Base-by-base conservation (phyloP, 306 rosid genomes). In the Castanospermum australe region DNA sequence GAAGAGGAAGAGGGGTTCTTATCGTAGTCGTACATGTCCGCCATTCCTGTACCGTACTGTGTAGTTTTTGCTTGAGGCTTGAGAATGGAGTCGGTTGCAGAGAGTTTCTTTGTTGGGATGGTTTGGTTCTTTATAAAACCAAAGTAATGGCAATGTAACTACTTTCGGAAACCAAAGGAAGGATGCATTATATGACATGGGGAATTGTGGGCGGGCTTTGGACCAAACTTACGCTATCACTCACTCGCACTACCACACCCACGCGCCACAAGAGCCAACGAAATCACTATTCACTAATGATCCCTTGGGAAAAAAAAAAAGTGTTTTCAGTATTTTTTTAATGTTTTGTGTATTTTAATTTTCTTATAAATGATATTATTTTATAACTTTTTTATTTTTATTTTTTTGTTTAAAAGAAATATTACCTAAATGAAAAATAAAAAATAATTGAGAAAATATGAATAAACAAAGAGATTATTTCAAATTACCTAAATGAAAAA, bases 41-140 rank as follows among this genome's bases (percentile, higher is more conserved):
- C 92, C 92, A 84, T 88, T 42, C 14, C 85, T 76, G 17, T 60
- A 5, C 5, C 39, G 74, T 48, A 30, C 80, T 80, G 17, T 28
- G 18, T n/a, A n/a, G n/a, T 62, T 2, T 12, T 13, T 5, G 38
- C 4, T 45, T n/a, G n/a, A n/a, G n/a, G n/a, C n/a, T n/a, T n/a
- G n/a, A n/a, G n/a, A n/a, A n/a, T n/a, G n/a, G n/a, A 44, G 54
- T 42, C 13, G 39, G 48, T 48, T 47, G 44, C 45, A 20, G 78
- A 20, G 78, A 47, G 64, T 52, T 65, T 67, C 44, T 73, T 67
- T 57, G 12, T 79, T 35, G 78, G 59, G 20, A n/a, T 62, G 48
- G 44, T 45, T 47, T 44, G 71, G n/a, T n/a, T 63, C 72, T 50
- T 76, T 63, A 33, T 48, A 76, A 52, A 75, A 17, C 61, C 48